Conservation (phyloP, 306 rosid genomes). For the Acacia crassicarpa region DNA sequence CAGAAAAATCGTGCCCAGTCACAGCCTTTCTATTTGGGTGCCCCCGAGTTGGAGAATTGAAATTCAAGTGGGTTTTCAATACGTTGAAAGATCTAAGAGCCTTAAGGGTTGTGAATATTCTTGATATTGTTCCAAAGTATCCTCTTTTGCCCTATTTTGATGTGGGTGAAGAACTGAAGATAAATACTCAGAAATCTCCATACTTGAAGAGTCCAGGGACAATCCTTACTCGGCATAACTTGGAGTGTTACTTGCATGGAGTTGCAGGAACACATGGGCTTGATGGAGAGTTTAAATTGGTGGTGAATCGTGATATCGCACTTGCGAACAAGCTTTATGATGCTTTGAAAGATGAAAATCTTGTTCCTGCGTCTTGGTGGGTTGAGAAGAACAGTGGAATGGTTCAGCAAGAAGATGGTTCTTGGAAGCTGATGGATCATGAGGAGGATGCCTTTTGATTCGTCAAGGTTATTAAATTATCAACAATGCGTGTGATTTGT, state of each 20-base stretch:
- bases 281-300: constrained; percentile 51
- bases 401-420: constrained; percentile 63
- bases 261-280: constrained; percentile 69
- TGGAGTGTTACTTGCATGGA: constrained; percentile 43
- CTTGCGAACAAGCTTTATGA: constrained; percentile 48
- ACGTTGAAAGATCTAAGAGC: neutral
- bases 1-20: constrained; percentile 48
- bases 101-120: constrained; percentile 42
- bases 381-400: constrained; percentile 52
- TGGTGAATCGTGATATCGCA: constrained; percentile 55
- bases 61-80: constrained; percentile 30
- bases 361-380: constrained; percentile 53
- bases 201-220: neutral
- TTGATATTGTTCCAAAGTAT: constrained; percentile 54
- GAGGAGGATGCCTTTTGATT: neutral
- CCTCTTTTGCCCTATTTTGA: constrained; percentile 34
- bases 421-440: constrained; percentile 59
- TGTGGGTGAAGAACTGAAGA: neutral
- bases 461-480: neutral
- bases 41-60: constrained; percentile 59
- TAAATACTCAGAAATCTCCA: neutral
- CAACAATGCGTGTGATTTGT: neutral
- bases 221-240: neutral
- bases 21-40: constrained; percentile 54
- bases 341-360: constrained; percentile 50